Evolutionary conservation across 495 filamentous ascomycete species (phyloP).

Genomic region (Massariosphaeria phaeospora): DNA sequence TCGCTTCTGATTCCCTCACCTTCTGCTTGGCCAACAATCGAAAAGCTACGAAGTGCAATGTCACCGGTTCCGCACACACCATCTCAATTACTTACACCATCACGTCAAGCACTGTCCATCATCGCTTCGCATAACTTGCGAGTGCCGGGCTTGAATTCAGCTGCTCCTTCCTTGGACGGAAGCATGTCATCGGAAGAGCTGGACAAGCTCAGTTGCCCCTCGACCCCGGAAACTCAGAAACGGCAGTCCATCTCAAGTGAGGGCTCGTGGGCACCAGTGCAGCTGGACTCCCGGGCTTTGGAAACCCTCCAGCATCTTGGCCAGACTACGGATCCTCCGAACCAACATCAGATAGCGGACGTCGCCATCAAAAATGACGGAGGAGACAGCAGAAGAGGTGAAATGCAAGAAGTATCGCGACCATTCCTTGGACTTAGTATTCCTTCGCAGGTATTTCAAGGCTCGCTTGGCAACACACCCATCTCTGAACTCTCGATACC

Average conservation of each 20-base stretch:
- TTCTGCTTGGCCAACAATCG: constrained; percentile 53
- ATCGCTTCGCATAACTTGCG: constrained; percentile 51
- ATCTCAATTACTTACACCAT: constrained; percentile 69
- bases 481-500: constrained; percentile 65
- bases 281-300: constrained; percentile 70
- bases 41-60: constrained; percentile 45
- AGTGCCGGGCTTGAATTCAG: constrained; percentile 68
- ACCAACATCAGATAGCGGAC: constrained; percentile 46
- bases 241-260: constrained; percentile 46
- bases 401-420: constrained; percentile 40
- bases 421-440: constrained; percentile 31
- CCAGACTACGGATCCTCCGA: constrained; percentile 53
- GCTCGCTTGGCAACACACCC: constrained; percentile 43
- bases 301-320: constrained; percentile 73
- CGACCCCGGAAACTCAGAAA: constrained; percentile 66
- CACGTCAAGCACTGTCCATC: constrained; percentile 64
- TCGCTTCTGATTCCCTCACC: constrained; percentile 69
- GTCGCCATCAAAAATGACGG: constrained; percentile 46
- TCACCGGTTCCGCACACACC: constrained; percentile 75
- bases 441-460: constrained; percentile 36
- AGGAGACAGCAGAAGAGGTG: no score
- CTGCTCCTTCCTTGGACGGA: constrained; percentile 82
- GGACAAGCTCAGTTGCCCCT: constrained; percentile 69
- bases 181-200: constrained; percentile 81
- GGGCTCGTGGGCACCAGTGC: constrained; percentile 55